phyloP scores from a whole-genome alignment of 2,329 filamentous ascomycete species.

The Dothideomycetes sp. region DNA sequence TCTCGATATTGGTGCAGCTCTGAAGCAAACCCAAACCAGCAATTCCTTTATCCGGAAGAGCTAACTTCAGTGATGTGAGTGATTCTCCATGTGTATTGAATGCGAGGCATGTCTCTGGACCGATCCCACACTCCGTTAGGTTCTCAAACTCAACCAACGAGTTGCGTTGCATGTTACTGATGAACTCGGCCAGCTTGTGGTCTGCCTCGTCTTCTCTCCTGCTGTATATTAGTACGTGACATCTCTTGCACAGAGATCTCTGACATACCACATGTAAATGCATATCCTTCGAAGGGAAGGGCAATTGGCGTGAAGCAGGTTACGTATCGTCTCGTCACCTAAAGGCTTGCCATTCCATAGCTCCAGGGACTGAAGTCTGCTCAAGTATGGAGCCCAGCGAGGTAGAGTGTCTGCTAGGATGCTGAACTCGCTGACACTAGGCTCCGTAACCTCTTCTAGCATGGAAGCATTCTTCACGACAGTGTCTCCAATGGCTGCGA shows the following conservation, averaged over 20 bases:
- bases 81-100: constrained; percentile 43
- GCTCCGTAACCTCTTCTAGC: constrained; percentile 40
- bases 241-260: too few relatives aligned
- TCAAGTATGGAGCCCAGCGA: constrained; percentile 48
- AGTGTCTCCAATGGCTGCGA: constrained; percentile 37
- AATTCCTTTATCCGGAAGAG: constrained; percentile 37
- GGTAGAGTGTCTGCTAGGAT: constrained; percentile 42
- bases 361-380: constrained; percentile 47
- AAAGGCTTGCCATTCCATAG: constrained; percentile 52
- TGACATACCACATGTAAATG: constrained; percentile 41
- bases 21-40: constrained; percentile 38
- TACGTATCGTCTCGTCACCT: constrained; percentile 39
- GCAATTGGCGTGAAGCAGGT: constrained; percentile 46
- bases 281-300: constrained; percentile 50
- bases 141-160: constrained; percentile 49
- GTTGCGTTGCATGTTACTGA: constrained; percentile 44
- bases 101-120: constrained; percentile 42
- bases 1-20: constrained; percentile 38
- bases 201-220: constrained; percentile 37
- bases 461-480: constrained; percentile 27
- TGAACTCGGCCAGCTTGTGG: constrained; percentile 46
- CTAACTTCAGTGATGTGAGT: constrained; percentile 43
- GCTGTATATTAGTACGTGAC: too few relatives aligned
- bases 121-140: constrained; percentile 44
- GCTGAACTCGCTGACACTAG: constrained; percentile 25